Conservation (phyloP, 2,329 filamentous ascomycete genomes). For the Colletotrichum sp. region DNA sequence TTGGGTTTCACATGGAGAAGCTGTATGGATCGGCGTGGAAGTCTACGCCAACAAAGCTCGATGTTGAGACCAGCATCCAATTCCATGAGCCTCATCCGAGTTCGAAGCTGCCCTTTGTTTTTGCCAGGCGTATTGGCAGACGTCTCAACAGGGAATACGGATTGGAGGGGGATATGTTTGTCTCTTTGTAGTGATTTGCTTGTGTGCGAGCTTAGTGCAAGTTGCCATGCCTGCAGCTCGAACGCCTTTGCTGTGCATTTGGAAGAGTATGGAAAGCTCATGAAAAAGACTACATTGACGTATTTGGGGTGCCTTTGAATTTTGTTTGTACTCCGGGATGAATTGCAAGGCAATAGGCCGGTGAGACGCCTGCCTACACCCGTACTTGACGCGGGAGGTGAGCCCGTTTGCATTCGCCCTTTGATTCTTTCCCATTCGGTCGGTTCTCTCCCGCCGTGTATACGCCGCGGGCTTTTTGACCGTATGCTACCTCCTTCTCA, state of each 20-base stretch:
- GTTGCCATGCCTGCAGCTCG: neutral
- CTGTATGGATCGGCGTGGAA: slow-evolving; percentile 67
- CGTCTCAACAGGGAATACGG: slow-evolving; percentile 55
- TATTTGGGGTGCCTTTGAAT: neutral
- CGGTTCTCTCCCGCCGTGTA: neutral
- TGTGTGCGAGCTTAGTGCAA: neutral
- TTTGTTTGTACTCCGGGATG: neutral
- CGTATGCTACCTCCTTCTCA: neutral
- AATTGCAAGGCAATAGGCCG: neutral
- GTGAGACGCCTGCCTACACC: neutral
- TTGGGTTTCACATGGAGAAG: slow-evolving; percentile 59
- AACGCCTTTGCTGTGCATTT: neutral
- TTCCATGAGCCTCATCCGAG: slow-evolving; percentile 66
- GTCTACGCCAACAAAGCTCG: slow-evolving; percentile 49
- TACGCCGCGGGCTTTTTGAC: neutral
- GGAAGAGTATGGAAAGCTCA: neutral
- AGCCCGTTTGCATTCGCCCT: neutral
- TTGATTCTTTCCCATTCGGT: neutral
- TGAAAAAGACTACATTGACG: neutral
- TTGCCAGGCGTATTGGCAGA: slow-evolving; percentile 51
- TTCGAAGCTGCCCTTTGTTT: slow-evolving; percentile 53
- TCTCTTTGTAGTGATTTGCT: slow-evolving; percentile 14
- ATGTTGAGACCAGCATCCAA: slow-evolving; percentile 55
- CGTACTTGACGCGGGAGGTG: neutral
- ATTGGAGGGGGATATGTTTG: slow-evolving; percentile 53